Base-by-base conservation (phyloP, 768 basidiomycete species). In the Mycena belliarum region DNA sequence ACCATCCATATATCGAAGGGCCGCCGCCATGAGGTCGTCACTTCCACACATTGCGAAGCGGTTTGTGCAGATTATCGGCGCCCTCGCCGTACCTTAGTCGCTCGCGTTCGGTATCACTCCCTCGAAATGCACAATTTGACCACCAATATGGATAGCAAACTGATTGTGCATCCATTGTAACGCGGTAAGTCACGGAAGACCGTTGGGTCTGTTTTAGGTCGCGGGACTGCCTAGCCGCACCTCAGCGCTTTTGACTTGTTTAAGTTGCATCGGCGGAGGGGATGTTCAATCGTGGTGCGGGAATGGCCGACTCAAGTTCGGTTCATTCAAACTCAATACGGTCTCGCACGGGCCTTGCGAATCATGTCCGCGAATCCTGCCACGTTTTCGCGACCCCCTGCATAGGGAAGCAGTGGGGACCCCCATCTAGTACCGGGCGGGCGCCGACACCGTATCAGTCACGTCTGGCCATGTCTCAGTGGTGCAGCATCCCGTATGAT, bases 91-190 rank as follows among this genome's bases (percentile, higher is more conserved):
- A 72, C 70, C 67, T 70, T 28, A 59, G 12, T 15, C 33, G 21
- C 20, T 42, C 24, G 3, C 10, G 24, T 11, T 24, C 6, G 24
- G 24, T 5, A 2, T 12, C 12, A n/a, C 14, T 4, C 10, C 10
- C 21, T 10, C 2, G 40, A 21, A 21, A 21, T 2, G 7, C 6
- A 41, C n/a, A 41, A 7, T 32, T 32, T 32, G 20, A 33, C n/a
- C 20, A 88, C 63, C 68, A 78, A 64, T n/a, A n/a, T 88, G 66
- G 20, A 67, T 41, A n/a, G 57, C 54, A 67, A 64, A 44, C 66
- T 65, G 28, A 67, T 48, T 3, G 59, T 61, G 55, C 66, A 67
- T 15, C 49, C 55, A 28, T 35, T 55, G 51, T 65, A 69, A 69
- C 26, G 47, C 46, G 23, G 49, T 11, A 8, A 68, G 56, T 65